These are phyloP conservation scores for Yamadazyma sp. DNA, from an alignment of 1,139 yeast species.

Conservation along the genomic window DNA sequence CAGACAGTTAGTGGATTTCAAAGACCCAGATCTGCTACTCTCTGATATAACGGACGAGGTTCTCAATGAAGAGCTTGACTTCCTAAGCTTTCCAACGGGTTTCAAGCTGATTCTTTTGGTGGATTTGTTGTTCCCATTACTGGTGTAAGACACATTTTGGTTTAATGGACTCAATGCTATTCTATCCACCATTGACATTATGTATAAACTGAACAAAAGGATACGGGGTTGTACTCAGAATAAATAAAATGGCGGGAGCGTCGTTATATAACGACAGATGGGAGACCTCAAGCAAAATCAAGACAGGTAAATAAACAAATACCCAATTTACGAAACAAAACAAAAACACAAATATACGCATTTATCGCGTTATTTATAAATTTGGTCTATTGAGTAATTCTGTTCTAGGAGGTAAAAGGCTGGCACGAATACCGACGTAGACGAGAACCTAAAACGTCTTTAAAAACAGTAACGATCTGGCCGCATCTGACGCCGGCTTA, in stretches of 20 bases:
- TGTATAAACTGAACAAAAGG: too few relatives aligned
- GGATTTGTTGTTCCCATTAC: not conserved
- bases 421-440: too few relatives aligned
- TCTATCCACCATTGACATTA: constrained; percentile 13
- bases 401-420: too few relatives aligned
- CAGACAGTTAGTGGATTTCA: not conserved
- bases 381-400: constrained; percentile 4
- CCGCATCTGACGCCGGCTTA: too few relatives aligned
- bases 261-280: not conserved
- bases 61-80: not conserved
- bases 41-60: not conserved
- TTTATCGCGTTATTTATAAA: constrained; percentile 7
- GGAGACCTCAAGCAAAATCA: not conserved
- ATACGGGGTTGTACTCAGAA: too few relatives aligned
- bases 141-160: constrained; percentile 7
- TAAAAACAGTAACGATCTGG: too few relatives aligned
- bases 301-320: constrained; percentile 4
- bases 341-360: constrained; percentile 5
- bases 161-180: constrained; percentile 14
- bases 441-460: too few relatives aligned
- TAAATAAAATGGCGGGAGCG: not conserved
- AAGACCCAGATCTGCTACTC: not conserved
- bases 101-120: constrained; percentile 6
- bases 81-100: not conserved
- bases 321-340: constrained; percentile 4